A percentile compares a stretch with the other conserved stretches of the same genome.
phyloP scores from a whole-genome alignment of 768 basidiomycete genomes.

The Ephemerocybe angulata region DNA sequence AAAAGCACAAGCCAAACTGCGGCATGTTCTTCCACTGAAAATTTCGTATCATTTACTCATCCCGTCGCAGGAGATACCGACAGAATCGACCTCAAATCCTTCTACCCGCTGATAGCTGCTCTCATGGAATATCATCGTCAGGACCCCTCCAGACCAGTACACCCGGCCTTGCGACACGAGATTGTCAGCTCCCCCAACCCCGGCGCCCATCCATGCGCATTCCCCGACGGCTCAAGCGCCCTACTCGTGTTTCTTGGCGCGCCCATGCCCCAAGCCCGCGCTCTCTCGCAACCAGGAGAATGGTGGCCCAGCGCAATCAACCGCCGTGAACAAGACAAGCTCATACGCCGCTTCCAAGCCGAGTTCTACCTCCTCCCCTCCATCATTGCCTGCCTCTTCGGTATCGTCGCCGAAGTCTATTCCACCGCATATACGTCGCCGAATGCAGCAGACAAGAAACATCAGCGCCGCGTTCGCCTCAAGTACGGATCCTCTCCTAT shows the following conservation, averaged over 20 bases:
- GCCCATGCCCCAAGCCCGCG: neutral
- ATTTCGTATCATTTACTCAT: neutral
- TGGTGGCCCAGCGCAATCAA: constrained; percentile 33
- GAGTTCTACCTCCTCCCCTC: constrained; percentile 34
- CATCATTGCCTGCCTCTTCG: constrained; percentile 27
- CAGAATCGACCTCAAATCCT: neutral
- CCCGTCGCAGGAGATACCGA: too few species aligned
- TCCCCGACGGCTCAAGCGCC: constrained; percentile 23
- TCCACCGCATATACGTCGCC: constrained; percentile 21
- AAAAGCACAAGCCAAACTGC: neutral
- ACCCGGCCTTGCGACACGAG: constrained; percentile 23
- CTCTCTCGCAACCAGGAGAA: neutral
- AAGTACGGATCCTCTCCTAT: constrained; percentile 36
- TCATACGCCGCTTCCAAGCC: constrained; percentile 12
- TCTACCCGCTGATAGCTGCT: constrained; percentile 27
- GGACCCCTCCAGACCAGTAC: constrained; percentile 13
- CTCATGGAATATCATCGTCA: constrained; percentile 21
- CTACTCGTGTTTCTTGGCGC: constrained; percentile 29
- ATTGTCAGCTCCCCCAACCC: constrained; percentile 24
- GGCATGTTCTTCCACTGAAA: constrained; percentile 3
- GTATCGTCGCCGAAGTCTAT: constrained; percentile 37
- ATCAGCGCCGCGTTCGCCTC: constrained; percentile 28
- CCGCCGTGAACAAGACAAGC: constrained; percentile 23
- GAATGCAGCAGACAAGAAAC: neutral
- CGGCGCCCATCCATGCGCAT: constrained; percentile 5